Evolutionary conservation across 129 eudicot genomes (phyloP).

Genomic region (Flaveria bidentis): DNA sequence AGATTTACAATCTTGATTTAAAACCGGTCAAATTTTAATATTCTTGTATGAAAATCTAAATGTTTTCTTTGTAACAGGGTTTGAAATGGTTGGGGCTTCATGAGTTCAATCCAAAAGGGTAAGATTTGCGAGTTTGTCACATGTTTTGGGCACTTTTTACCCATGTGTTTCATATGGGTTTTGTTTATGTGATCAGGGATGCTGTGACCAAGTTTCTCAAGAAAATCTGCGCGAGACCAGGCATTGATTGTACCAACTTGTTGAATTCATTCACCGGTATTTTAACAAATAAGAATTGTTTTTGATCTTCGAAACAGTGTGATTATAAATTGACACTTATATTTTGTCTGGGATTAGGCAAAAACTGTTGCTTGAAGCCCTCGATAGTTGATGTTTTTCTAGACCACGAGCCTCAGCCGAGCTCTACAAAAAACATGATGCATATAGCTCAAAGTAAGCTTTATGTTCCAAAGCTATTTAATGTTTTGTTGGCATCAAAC

Average conservation of each 20-base stretch:
- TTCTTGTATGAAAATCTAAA: conserved; percentile 12
- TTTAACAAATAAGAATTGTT: not conserved
- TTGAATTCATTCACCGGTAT: conserved; percentile 68
- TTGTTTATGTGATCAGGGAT: conserved; percentile 42
- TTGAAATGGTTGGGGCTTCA: conserved; percentile 60
- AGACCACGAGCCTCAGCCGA: conserved; percentile 71
- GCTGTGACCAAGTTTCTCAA: conserved; percentile 50
- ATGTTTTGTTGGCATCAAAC: not conserved
- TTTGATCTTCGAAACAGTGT: not conserved
- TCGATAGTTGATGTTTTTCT: conserved; percentile 51
- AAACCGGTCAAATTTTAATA: conserved; percentile 7
- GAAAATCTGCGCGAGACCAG: conserved; percentile 48
- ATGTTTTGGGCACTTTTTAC: not conserved
- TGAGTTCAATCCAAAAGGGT: conserved; percentile 71
- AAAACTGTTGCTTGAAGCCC: conserved; percentile 69
- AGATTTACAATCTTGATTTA: not conserved
- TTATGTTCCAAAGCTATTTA: not conserved
- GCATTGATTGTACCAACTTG: conserved; percentile 56
- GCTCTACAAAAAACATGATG: conserved; percentile 75
- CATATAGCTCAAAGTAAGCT: conserved; percentile 79
- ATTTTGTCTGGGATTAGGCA: conserved; percentile 38
- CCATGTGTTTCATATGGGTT: not conserved
- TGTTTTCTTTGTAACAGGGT: conserved; percentile 33
- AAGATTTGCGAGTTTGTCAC: conserved; percentile 19
- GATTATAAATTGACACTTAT: conserved; percentile 1